Conservation (phyloP, 106 monocot species). For the Cymbidium sinense region DNA sequence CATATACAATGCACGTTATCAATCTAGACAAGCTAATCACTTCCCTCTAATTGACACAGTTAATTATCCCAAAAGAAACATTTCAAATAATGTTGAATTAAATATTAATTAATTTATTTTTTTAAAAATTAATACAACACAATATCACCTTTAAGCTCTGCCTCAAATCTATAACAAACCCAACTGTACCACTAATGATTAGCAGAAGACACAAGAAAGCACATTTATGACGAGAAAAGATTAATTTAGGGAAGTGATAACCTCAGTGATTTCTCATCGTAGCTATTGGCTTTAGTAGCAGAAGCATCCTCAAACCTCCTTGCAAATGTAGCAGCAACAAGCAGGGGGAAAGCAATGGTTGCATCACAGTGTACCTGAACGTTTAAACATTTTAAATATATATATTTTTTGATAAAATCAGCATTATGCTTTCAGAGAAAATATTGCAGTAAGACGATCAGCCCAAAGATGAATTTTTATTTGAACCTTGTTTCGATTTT, state of each 20-base stretch:
- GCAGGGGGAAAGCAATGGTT: constrained; percentile 71
- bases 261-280: background rate
- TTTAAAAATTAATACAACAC: background rate
- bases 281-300: background rate
- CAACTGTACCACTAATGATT: background rate
- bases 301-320: constrained; percentile 18
- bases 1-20: too few relatives aligned
- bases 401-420: background rate
- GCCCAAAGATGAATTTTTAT: too few relatives aligned
- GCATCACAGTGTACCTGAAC: constrained; percentile 79
- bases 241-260: background rate
- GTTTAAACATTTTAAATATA: background rate
- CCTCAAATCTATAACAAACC: background rate
- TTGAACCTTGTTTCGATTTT: too few relatives aligned
- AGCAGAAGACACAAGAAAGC: background rate
- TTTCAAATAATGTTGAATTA: background rate
- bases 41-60: too few relatives aligned
- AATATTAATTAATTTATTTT: background rate
- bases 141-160: background rate
- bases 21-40: too few relatives aligned
- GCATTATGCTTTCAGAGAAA: background rate
- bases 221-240: background rate
- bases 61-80: too few relatives aligned
- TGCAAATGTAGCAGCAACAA: constrained; percentile 80
- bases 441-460: too few relatives aligned